Conservation (phyloP, 163 green algal species). For the Chlorella variabilis region DNA sequence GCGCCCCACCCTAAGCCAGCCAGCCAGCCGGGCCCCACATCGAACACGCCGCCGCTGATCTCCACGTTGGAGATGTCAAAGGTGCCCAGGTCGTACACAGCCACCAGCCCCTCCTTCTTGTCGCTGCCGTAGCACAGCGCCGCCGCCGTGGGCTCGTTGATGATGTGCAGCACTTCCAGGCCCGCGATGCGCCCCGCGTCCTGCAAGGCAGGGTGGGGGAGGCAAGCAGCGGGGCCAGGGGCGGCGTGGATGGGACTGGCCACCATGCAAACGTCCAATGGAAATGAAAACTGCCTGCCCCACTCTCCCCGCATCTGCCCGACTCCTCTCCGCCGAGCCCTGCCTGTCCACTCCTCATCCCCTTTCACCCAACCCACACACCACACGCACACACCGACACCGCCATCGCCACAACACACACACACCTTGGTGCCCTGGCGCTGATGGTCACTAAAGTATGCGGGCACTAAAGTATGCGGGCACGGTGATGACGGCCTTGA, state of each 20-base stretch:
- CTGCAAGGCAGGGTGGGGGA: background rate
- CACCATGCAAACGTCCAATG: too few species aligned
- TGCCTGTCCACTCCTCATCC: background rate
- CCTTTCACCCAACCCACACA: background rate
- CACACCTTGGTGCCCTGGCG: conserved; percentile 92
- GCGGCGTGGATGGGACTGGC: too few species aligned
- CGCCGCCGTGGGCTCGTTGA: conserved; percentile 98
- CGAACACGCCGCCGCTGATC: conserved; percentile 94
- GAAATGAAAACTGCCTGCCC: too few species aligned
- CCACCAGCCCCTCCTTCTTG: conserved; percentile 93
- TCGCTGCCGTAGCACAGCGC: conserved; percentile 94
- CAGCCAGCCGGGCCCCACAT: conserved; percentile 84
- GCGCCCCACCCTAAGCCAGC: too few species aligned
- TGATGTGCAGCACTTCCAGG: conserved; percentile 94
- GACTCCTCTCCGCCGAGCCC: too few species aligned
- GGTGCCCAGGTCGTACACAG: conserved; percentile 94
- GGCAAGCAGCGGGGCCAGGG: background rate
- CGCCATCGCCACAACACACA: conserved; percentile 39
- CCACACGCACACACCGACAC: background rate
- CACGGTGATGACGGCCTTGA: conserved; percentile 87
- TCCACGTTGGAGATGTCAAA: conserved; percentile 98
- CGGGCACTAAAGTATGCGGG: conserved; percentile 73
- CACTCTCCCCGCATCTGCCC: too few species aligned
- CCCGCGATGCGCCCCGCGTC: conserved; percentile 90
- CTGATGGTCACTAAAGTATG: conserved; percentile 99